These are phyloP conservation scores for Aplosporella prunicola DNA, from an alignment of 2,329 filamentous ascomycete species.

Conservation along the genomic window DNA sequence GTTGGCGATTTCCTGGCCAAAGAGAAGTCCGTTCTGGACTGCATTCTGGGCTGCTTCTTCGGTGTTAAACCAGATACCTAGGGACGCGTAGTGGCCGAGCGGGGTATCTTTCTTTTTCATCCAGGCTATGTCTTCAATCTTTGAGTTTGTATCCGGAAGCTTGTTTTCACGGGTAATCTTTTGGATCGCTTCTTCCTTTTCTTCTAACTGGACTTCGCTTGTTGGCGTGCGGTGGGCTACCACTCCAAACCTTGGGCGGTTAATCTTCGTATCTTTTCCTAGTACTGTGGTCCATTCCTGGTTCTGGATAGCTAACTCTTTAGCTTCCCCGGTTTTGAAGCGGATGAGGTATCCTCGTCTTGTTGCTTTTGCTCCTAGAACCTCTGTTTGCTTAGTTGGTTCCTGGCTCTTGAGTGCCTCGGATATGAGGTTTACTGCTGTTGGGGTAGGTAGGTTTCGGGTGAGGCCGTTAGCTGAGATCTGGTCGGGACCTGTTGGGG, in stretches of 20 bases:
- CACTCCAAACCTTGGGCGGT: not conserved
- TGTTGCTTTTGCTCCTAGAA: not conserved
- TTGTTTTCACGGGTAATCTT: not conserved
- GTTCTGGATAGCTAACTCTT: not conserved
- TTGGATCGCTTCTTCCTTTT: not conserved
- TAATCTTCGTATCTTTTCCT: not conserved
- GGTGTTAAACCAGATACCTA: not conserved
- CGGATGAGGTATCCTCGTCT: slow-evolving; percentile 1
- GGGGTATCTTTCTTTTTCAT: not conserved
- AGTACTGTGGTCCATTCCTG: not conserved
- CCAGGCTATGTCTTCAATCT: not conserved
- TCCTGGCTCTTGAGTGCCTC: not conserved
- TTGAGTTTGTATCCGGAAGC: not conserved
- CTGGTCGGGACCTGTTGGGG: not conserved
- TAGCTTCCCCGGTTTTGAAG: not conserved
- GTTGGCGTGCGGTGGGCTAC: not conserved
- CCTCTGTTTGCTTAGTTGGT: not conserved
- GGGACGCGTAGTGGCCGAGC: not conserved
- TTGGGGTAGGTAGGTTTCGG: not conserved
- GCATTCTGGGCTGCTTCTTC: not conserved
- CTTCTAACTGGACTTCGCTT: not conserved
- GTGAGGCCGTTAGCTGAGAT: not conserved
- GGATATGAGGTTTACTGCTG: not conserved
- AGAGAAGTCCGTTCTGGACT: not conserved
- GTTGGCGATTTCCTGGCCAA: not conserved